Evolutionary conservation across 257 asterid species (phyloP).

Genomic region (Solanum commersonii): DNA sequence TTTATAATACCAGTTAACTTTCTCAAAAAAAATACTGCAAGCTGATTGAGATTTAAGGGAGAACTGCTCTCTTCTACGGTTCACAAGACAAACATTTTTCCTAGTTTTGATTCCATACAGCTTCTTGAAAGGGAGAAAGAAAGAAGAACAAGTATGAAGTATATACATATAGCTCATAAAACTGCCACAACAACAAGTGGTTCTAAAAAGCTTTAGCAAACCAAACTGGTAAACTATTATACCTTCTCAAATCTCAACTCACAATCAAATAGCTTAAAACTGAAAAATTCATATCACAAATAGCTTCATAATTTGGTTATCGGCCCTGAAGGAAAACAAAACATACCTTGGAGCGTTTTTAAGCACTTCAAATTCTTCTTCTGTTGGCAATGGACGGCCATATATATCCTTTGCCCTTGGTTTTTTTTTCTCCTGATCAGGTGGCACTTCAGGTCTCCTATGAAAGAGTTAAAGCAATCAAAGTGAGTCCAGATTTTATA

Average conservation of each 20-base stretch:
- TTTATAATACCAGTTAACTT: no score
- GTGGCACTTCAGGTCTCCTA: conserved; percentile 45
- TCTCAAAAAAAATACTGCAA: neutral
- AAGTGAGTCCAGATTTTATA: neutral
- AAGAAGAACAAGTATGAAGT: neutral
- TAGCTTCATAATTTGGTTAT: neutral
- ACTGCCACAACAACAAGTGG: neutral
- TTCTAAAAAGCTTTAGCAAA: neutral
- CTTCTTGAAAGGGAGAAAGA: neutral
- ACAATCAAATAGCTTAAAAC: neutral
- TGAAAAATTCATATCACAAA: neutral
- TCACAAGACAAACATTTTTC: neutral
- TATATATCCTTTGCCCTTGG: conserved; percentile 73
- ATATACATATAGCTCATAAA: neutral
- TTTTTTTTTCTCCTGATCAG: conserved; percentile 62
- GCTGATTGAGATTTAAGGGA: neutral
- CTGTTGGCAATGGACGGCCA: conserved; percentile 91
- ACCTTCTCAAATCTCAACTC: neutral
- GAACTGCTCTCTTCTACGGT: neutral
- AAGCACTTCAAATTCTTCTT: conserved; percentile 91
- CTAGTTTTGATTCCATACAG: neutral
- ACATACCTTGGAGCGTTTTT: conserved; percentile 91
- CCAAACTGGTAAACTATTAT: neutral
- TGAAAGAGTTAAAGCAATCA: neutral
- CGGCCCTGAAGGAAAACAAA: neutral